phyloP scores from a whole-genome alignment of 2,329 filamentous ascomycete genomes.

The Fusarium newnesense region DNA sequence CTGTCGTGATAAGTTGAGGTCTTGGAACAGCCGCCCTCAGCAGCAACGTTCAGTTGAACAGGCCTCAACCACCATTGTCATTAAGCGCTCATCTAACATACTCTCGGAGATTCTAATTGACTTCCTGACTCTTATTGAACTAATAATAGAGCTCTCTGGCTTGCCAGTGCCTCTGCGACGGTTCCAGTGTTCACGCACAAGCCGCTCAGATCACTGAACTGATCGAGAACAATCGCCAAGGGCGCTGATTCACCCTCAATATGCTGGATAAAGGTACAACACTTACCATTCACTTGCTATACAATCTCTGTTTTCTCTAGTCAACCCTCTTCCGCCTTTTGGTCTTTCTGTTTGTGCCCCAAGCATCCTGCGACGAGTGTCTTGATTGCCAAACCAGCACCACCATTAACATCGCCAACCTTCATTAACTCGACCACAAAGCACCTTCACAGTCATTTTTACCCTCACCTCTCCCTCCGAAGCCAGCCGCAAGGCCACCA shows the following conservation, averaged over 20 bases:
- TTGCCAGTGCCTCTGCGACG: rapidly evolving
- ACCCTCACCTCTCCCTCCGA: background rate
- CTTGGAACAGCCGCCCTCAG: background rate
- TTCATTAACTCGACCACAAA: too few relatives aligned
- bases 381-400: background rate
- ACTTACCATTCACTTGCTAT: background rate
- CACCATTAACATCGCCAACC: background rate
- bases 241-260: background rate
- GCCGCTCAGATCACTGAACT: background rate
- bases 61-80: background rate
- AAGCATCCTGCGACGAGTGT: background rate
- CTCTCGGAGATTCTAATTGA: rapidly evolving
- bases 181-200: background rate
- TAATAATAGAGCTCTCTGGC: rapidly evolving
- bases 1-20: rapidly evolving
- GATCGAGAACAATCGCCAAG: background rate
- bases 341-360: background rate
- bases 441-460: background rate
- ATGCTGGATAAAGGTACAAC: background rate
- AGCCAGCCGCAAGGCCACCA: background rate
- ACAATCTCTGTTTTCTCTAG: background rate
- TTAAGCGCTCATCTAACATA: too few relatives aligned
- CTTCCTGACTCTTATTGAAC: rapidly evolving
- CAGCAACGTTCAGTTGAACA: background rate
- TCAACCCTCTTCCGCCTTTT: background rate